Evolutionary conservation across 495 filamentous ascomycete species (phyloP).

Genomic region (Pyrenopolyporus hunteri): DNA sequence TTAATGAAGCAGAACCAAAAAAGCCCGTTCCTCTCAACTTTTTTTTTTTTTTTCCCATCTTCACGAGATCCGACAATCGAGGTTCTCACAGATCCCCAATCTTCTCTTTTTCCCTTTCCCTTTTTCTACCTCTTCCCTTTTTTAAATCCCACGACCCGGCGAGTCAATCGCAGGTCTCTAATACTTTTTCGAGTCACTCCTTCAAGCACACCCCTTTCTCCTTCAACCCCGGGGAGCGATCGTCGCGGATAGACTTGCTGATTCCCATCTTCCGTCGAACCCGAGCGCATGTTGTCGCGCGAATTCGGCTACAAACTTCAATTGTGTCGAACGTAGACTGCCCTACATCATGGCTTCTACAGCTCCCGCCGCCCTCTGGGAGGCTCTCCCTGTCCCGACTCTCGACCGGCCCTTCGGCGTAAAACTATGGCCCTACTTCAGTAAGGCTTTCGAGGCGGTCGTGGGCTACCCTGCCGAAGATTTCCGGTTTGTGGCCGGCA

Average conservation of each 20-base stretch:
- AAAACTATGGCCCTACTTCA: conserved; percentile 92
- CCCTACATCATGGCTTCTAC: conserved; percentile 49
- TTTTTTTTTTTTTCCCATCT: conserved; percentile 31
- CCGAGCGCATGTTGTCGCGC: conserved; percentile 27
- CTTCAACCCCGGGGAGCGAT: conserved; percentile 4
- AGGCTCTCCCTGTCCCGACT: conserved; percentile 73
- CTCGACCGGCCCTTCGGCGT: conserved; percentile 93
- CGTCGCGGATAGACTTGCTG: conserved; percentile 15
- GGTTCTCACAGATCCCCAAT: conserved; percentile 26
- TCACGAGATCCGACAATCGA: conserved; percentile 28
- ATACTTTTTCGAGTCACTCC: conserved; percentile 41
- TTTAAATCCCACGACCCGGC: neutral
- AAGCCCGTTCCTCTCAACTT: conserved; percentile 21
- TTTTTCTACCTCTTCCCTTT: conserved; percentile 26
- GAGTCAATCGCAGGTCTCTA: conserved; percentile 19
- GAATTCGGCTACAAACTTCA: conserved; percentile 10
- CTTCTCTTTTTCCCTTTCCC: conserved; percentile 30
- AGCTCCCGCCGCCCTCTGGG: conserved; percentile 60
- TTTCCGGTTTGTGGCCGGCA: conserved; percentile 69
- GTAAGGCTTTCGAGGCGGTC: conserved; percentile 74
- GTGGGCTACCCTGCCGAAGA: conserved; percentile 75
- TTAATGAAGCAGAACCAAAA: conserved; percentile 29
- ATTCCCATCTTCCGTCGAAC: conserved; percentile 1
- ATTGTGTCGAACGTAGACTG: conserved; percentile 4
- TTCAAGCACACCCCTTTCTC: conserved; percentile 36